Base-by-base conservation (phyloP, 2,329 filamentous ascomycete genomes). In the Rutstroemia sydowiana region DNA sequence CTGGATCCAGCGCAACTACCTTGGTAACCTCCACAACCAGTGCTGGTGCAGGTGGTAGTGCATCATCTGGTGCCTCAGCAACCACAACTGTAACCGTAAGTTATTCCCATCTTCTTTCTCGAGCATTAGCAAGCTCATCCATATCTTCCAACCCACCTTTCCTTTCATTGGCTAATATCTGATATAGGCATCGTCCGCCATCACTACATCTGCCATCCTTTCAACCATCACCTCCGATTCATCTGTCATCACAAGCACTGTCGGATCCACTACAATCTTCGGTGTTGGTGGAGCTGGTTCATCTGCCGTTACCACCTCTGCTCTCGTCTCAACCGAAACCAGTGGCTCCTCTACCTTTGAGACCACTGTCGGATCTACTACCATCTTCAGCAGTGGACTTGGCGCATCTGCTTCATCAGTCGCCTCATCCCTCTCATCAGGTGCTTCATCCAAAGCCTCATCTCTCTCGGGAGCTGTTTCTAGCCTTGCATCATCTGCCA, bases 221-320 rank as follows among this genome's bases (percentile, higher is more conserved):
- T 57, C 61, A 5, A 53, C 55, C 16, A 41, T 60, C 18, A 62
- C 58, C 42, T 56, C 50, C 6, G 63, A 47, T 16, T 44, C 47
- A 40, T 60, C 58, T 9, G 59, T 58, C 44, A 52, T 60, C 43
- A 57, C 56, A 9, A 49, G 58, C 9, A 62, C 58, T 32, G 31
- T 63, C 36, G 62, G 61, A 26, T 58, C 52, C 8, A 61, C 60
- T 32, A 65, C 62, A 36, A 57, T 63, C 44, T 63, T 53, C 18
- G 40, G 48, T 43, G 45, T 49, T 40, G 45, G 44, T 5, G 52
- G 13, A 43, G 40, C 28, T n/a, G 36, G 47, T 47, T 41, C 51
- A 23, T 46, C 52, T 21, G 44, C 39, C 41, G 45, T 55, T 30
- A 49, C 54, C 21, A 53, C 53, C 23, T 47, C 51, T n/a, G 54